Evolutionary conservation across 1,284 basidiomycete species (phyloP), one percentile per base, ranked within the genome.

Genomic region (Trichosporon sp.): DNA sequence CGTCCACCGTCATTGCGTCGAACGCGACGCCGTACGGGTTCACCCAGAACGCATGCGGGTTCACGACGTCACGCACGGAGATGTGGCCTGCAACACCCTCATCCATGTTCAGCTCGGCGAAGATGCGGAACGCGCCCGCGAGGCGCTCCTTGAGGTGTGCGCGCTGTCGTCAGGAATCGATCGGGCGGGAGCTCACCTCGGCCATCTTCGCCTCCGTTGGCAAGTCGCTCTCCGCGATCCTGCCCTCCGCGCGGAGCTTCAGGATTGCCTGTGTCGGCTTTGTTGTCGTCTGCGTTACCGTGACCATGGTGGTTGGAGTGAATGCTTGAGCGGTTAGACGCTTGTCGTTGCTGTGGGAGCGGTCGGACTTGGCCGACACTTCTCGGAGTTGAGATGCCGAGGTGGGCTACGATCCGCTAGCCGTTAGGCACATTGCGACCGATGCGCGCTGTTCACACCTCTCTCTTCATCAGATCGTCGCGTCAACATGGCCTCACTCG

Each of bases 41-140:
- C 69, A 88, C 86, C 88, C 88, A 89, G 83, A 89, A 88, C 73
- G 75, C 70, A 32, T 66, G 48, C n/a, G 70, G 70, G 67, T 71
- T 67, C 64, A 71, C 48, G 16, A 64, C 61, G 75, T 89, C 88
- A 79, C 89, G 85, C 63, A 89, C 87, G 21, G 89, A 90, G 74
- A 91, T 87, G 78, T 90, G 89, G 0, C 88, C 88, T 4, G 88
- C 86, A n/a, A 87, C 84, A 14, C 89, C 89, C 75, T 90, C 89
- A 69, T 88, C 88, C 75, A 86, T 89, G 5, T 89, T 88, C 21
- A 87, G 80, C 70, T 87, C 85, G 37, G 86, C 87, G 86, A 84
- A 80, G 67, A 82, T 71, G 46, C 75, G 73, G 70, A 70, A 78
- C 21, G 65, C 71, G 56, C 70, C 67, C 1, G 70, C 88, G 21